These are phyloP conservation scores for Glycine soja DNA, from an alignment of 306 rosid species.

Conservation along the genomic window DNA sequence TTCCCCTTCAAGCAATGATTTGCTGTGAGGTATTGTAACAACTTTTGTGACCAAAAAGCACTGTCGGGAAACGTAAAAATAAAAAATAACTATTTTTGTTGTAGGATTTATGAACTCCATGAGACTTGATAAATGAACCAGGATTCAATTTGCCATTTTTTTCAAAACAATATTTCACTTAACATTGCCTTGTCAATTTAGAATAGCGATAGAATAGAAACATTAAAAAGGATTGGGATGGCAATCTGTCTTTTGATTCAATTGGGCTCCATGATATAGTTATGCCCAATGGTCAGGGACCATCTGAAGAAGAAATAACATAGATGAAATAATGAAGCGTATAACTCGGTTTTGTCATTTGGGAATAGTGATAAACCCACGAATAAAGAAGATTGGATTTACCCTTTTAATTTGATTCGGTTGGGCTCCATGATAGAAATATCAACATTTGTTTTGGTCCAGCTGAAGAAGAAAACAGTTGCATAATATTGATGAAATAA, in stretches of 20 bases:
- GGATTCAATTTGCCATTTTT: not conserved
- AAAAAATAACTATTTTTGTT: not conserved
- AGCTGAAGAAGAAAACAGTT: constrained; percentile 41
- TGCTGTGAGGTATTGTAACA: not conserved
- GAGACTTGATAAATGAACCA: not conserved
- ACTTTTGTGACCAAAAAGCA: not conserved
- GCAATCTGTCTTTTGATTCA: constrained; percentile 34
- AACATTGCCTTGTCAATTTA: not conserved
- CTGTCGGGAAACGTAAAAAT: not conserved
- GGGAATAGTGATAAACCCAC: constrained; percentile 21
- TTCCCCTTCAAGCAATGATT: not conserved
- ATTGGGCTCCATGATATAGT: constrained; percentile 35
- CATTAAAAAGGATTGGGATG: not conserved
- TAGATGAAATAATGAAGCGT: not conserved
- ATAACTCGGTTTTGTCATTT: constrained; percentile 42
- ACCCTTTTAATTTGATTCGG: constrained; percentile 36
- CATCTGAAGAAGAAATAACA: constrained; percentile 23
- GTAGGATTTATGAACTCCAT: not conserved
- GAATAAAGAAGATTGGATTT: constrained; percentile 28
- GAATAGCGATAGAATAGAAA: constrained; percentile 9
- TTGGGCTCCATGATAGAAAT: constrained; percentile 49
- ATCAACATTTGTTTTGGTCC: constrained; percentile 33
- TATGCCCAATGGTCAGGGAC: constrained; percentile 13
- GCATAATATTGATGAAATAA: constrained; percentile 39
- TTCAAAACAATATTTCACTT: not conserved